Base-by-base conservation (phyloP, 2,329 filamentous ascomycete species). In the Calonectria hawksworthii region DNA sequence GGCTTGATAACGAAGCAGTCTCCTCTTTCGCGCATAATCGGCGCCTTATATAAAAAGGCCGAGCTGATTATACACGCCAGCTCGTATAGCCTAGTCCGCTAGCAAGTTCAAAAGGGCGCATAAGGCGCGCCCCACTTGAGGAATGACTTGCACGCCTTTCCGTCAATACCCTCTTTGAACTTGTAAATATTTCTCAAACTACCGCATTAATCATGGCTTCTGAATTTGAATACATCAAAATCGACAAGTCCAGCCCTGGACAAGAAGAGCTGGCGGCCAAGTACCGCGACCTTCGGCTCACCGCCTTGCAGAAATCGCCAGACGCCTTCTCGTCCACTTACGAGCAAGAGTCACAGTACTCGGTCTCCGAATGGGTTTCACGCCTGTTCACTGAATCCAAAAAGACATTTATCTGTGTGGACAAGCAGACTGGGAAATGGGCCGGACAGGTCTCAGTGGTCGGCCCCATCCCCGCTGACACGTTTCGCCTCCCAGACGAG, bases 261-360 rank as follows among this genome's bases (percentile, higher is more conserved):
- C 47, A 52, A 1, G 28, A 36, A 26, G n/a, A 41, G 9, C 34
- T 64, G 23, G 56, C 68, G 4, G 56, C 32, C 9, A 52, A 68
- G 30, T 72, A 68, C 70, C 47, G 56, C 16, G 41, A 68, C 23
- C 54, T 72, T 21, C 70, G 70, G 5, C 70, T 72, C 21, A 16
- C 30, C 21, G 70, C 70, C 16, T 36, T 72, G 9, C 54, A 68
- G 14, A 34, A 68, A n/a, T 63, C 52, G 23, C 64, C 64, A 3
- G 44, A 44, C 14, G 38, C 70, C 44, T 72, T 72, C 70, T 72
- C 70, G 8, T 52, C 64, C 18, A 68, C 64, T 2, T 68, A 44
- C 28, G 70, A 59, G 16, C 50, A 68, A 16, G 70, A 72, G 32
- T 63, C 64, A 2, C 41, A 47, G 26, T 54, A 41, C 32, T 52